Evolutionary conservation across 352 stramenopile species (phyloP).

Genomic region (Aphanomyces invadans): DNA sequence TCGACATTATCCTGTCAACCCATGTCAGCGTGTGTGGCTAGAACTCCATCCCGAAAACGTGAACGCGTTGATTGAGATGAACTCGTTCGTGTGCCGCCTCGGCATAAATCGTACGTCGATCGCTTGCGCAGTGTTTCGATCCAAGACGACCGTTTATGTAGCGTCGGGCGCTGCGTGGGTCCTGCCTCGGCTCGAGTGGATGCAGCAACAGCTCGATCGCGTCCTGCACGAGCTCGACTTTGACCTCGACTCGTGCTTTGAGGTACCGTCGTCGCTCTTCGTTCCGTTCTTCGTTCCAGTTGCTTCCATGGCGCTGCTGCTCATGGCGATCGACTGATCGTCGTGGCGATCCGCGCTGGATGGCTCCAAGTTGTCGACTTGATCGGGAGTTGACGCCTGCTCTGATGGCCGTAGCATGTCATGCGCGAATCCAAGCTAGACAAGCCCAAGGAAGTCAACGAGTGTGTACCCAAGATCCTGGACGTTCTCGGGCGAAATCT

Average conservation of each 20-base stretch:
- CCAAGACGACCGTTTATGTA: neutral
- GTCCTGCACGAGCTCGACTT: slow-evolving; percentile 20
- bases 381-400: no score
- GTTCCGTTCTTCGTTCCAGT: no score
- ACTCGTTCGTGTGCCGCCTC: slow-evolving; percentile 42
- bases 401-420: no score
- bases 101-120: neutral
- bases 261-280: no score
- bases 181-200: slow-evolving; percentile 2
- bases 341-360: no score
- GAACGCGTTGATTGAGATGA: slow-evolving; percentile 65
- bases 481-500: slow-evolving; percentile 22
- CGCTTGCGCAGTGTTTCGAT: no score
- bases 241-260: slow-evolving; percentile 20
- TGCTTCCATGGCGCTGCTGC: no score
- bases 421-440: slow-evolving; percentile 14
- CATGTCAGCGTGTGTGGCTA: neutral
- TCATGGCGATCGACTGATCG: no score
- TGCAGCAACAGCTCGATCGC: slow-evolving; percentile 8
- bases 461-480: slow-evolving; percentile 23
- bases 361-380: no score
- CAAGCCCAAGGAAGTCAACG: slow-evolving; percentile 16
- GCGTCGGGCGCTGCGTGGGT: neutral
- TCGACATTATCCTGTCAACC: neutral
- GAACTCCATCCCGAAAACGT: slow-evolving; percentile 48